Conservation (phyloP, 2,329 filamentous ascomycete species). For the Tolypocladium amazonense region DNA sequence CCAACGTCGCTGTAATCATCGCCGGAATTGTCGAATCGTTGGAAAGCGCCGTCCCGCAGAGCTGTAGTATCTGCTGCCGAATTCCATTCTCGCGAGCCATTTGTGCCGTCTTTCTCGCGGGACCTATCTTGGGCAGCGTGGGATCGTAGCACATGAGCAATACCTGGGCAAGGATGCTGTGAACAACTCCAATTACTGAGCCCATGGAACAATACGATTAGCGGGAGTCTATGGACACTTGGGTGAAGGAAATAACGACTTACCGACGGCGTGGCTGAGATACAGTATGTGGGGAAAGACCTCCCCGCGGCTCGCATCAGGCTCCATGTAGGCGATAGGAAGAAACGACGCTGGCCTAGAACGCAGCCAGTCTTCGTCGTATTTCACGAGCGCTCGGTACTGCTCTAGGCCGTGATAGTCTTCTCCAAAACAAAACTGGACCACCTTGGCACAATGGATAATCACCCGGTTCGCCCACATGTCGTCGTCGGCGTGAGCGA, state of each 20-base stretch:
- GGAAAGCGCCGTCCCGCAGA: conserved; percentile 49
- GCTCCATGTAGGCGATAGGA: conserved; percentile 38
- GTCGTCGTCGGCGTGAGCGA: conserved; percentile 37
- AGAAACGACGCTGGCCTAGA: conserved; percentile 38
- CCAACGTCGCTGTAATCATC: conserved; percentile 46
- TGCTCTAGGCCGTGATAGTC: conserved; percentile 14
- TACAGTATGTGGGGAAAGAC: conserved; percentile 50
- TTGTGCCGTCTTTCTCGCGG: conserved; percentile 16
- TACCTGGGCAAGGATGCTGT: conserved; percentile 46
- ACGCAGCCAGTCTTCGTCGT: conserved; percentile 34
- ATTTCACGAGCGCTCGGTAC: conserved; percentile 35
- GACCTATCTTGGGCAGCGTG: conserved; percentile 37
- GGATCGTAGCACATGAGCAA: conserved; percentile 47
- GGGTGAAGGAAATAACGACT: conserved; percentile 7
- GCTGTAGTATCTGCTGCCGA: conserved; percentile 33
- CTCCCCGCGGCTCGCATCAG: conserved; percentile 17
- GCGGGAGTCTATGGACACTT: accelerated
- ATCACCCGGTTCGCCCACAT: conserved; percentile 52
- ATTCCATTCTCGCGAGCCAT: conserved; percentile 27
- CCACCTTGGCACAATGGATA: conserved; percentile 50
- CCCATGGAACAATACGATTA: not conserved
- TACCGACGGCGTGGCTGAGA: conserved; percentile 42
- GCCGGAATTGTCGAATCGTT: conserved; percentile 45
- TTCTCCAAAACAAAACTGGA: conserved; percentile 50
- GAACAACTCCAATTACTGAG: conserved; percentile 47